These are phyloP conservation scores for Nakazawaea ishiwadae DNA, from an alignment of 805 yeast species.

Conservation along the genomic window DNA sequence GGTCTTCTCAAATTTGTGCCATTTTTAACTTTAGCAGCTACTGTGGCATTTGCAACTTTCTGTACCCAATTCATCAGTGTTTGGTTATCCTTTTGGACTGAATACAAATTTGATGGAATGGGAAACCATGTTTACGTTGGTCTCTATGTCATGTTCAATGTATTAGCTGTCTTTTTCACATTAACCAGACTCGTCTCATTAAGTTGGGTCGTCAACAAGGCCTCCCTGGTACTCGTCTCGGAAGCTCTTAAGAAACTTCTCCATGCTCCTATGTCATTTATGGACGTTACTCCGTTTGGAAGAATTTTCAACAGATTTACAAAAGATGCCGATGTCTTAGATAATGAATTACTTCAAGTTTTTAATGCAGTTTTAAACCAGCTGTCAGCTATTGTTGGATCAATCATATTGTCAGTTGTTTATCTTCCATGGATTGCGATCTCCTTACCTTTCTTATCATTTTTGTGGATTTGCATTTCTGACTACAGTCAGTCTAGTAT, in stretches of 20 bases:
- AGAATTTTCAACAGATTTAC: slow-evolving; percentile 80
- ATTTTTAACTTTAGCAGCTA: slow-evolving; percentile 19
- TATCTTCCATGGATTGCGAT: slow-evolving; percentile 51
- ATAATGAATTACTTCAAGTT: slow-evolving; percentile 72
- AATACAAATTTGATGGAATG: slow-evolving; percentile 34
- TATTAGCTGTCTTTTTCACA: slow-evolving; percentile 38
- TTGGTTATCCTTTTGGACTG: slow-evolving; percentile 75
- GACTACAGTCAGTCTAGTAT: slow-evolving; percentile 42
- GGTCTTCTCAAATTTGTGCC: slow-evolving; percentile 47
- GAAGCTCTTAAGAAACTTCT: slow-evolving; percentile 55
- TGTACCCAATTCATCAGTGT: slow-evolving; percentile 48
- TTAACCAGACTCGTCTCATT: slow-evolving; percentile 13
- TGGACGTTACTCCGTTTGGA: slow-evolving; percentile 86
- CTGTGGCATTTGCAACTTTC: slow-evolving; percentile 31
- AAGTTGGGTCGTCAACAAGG: slow-evolving; percentile 39
- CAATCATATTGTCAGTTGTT: slow-evolving; percentile 34
- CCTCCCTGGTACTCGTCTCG: slow-evolving; percentile 53
- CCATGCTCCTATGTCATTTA: slow-evolving; percentile 75
- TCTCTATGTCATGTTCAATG: slow-evolving; percentile 43
- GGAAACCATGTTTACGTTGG: slow-evolving; percentile 54
- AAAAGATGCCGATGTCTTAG: slow-evolving; percentile 78
- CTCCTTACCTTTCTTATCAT: slow-evolving; percentile 45
- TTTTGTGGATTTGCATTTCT: slow-evolving; percentile 31
- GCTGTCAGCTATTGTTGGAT: slow-evolving; percentile 28
- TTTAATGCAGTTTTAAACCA: slow-evolving; percentile 54